Base-by-base conservation (phyloP, 768 basidiomycete genomes). In the Pluteus cervinus region DNA sequence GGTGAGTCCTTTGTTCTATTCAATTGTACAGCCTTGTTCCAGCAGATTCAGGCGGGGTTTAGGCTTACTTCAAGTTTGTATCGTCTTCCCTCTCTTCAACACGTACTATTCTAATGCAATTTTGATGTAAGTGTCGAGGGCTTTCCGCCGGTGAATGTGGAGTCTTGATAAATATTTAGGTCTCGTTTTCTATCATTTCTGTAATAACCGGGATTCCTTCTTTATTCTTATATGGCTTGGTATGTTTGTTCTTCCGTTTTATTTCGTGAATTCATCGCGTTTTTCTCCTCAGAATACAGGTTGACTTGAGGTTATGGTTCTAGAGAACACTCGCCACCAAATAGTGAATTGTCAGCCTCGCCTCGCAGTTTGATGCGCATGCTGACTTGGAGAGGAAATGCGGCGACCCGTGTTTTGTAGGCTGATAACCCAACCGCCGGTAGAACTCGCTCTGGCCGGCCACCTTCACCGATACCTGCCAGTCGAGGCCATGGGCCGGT, bases 301-400 rank as follows among this genome's bases (percentile, higher is more conserved):
- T 28, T 84, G 84, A 6, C 81, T 82, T 0, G 82, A 67, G 0
- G 81, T 83, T 3, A 86, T 85, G 82, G 79, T 80, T n/a, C n/a
- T n/a, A n/a, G n/a, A n/a, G n/a, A n/a, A n/a, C n/a, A n/a, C n/a
- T n/a, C n/a, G n/a, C n/a, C n/a, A n/a, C n/a, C n/a, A n/a, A n/a
- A n/a, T n/a, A n/a, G n/a, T n/a, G n/a, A n/a, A n/a, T n/a, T n/a
- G n/a, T n/a, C n/a, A n/a, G n/a, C n/a, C n/a, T n/a, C n/a, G n/a
- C n/a, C n/a, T n/a, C n/a, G n/a, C n/a, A n/a, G n/a, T n/a, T n/a
- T n/a, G n/a, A n/a, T n/a, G n/a, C n/a, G n/a, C n/a, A n/a, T n/a
- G n/a, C n/a, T n/a, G n/a, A n/a, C n/a, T n/a, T n/a, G n/a, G n/a
- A n/a, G n/a, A n/a, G n/a, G n/a, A n/a, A n/a, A n/a, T n/a, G n/a